phyloP scores from a whole-genome alignment of 108 stramenopile species.

The Cyclotella cryptica region DNA sequence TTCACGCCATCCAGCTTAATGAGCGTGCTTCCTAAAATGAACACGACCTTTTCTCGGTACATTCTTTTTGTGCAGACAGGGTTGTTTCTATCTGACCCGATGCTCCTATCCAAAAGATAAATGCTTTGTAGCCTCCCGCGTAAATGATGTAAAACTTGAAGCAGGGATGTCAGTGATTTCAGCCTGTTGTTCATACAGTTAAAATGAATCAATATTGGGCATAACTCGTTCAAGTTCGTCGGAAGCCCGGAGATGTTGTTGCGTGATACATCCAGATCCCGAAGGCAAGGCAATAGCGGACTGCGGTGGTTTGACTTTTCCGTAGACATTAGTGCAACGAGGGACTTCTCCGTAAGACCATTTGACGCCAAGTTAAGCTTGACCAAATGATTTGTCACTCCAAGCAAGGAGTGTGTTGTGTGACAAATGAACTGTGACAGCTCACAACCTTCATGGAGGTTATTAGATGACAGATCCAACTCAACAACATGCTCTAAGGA shows the following conservation, averaged over 20 bases:
- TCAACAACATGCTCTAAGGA: conserved; percentile 34
- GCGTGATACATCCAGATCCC: conserved; percentile 44
- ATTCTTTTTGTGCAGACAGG: conserved; percentile 32
- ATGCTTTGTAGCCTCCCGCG: conserved; percentile 28
- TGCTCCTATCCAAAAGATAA: conserved; percentile 14
- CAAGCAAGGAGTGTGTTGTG: conserved; percentile 22
- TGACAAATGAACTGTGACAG: conserved; percentile 6
- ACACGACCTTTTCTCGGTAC: conserved; percentile 49
- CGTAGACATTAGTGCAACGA: conserved; percentile 5
- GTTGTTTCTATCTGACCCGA: conserved; percentile 24
- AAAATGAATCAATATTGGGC: conserved; percentile 29
- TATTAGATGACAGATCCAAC: conserved; percentile 42
- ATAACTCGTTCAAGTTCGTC: background rate
- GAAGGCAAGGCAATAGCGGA: conserved; percentile 18
- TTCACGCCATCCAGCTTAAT: conserved; percentile 14
- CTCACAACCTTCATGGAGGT: conserved; percentile 43
- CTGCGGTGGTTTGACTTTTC: background rate
- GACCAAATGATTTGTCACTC: conserved; percentile 14
- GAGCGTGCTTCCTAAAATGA: conserved; percentile 30
- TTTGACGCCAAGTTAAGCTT: conserved; percentile 42
- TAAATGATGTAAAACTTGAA: conserved; percentile 32
- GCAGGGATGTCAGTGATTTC: conserved; percentile 29
- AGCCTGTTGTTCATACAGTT: conserved; percentile 27
- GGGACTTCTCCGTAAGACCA: conserved; percentile 34
- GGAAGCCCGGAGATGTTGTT: conserved; percentile 41